These are phyloP conservation scores for Hirschioporus abietinus DNA, from an alignment of 768 basidiomycete genomes.

Conservation along the genomic window DNA sequence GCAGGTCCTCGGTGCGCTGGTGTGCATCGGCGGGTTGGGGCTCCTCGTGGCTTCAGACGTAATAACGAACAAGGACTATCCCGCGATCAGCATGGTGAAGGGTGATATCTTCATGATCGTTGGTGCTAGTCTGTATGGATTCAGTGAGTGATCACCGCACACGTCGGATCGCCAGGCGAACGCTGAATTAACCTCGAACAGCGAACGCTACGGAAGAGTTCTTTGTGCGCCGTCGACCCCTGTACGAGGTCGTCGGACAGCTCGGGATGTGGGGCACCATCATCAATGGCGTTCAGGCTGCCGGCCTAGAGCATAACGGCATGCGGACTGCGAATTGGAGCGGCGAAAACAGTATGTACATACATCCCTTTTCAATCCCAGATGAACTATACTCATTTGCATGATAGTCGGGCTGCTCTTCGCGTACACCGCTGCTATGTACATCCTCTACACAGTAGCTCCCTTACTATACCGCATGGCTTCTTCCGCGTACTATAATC, in stretches of 20 bases:
- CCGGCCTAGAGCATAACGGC: conserved; percentile 61
- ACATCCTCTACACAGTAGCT: conserved; percentile 79
- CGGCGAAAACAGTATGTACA: conserved; percentile 58
- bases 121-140: conserved; percentile 81
- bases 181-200: conserved; percentile 21
- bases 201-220: conserved; percentile 89
- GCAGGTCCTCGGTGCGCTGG: conserved; percentile 66
- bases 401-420: conserved; percentile 34
- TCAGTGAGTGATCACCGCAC: conserved; percentile 48
- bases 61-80: conserved; percentile 70
- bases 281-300: conserved; percentile 74
- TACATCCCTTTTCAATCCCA: not conserved
- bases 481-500: conserved; percentile 81
- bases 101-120: conserved; percentile 86
- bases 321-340: conserved; percentile 72
- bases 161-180: not conserved
- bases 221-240: conserved; percentile 70
- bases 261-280: conserved; percentile 81
- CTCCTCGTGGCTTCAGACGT: conserved; percentile 77
- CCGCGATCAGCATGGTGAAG: conserved; percentile 59
- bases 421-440: conserved; percentile 55
- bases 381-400: not conserved
- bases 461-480: conserved; percentile 83
- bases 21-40: conserved; percentile 73
- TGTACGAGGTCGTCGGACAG: conserved; percentile 86